These are phyloP conservation scores for Suillus luteus DNA, from an alignment of 768 basidiomycete genomes.

Conservation along the genomic window DNA sequence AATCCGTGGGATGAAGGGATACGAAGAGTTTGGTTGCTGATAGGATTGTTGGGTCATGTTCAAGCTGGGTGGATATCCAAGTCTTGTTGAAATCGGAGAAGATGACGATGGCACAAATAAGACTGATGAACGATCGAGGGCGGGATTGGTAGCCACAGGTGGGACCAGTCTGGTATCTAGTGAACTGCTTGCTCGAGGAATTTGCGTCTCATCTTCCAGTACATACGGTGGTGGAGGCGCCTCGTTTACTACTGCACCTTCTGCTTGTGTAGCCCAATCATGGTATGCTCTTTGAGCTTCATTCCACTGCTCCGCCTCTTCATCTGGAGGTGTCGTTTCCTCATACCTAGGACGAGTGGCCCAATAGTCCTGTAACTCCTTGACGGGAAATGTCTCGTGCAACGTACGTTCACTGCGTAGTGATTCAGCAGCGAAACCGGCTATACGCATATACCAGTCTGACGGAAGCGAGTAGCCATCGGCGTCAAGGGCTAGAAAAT, in stretches of 20 bases:
- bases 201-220: background rate
- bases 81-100: background rate
- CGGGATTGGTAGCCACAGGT: background rate
- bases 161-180: background rate
- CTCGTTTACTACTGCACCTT: background rate
- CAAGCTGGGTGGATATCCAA: background rate
- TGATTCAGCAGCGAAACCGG: background rate
- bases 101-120: background rate
- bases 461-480: background rate
- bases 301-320: background rate
- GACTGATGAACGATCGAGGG: background rate
- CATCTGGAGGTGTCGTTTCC: background rate
- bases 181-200: background rate
- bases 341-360: background rate
- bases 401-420: background rate
- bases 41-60: background rate
- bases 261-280: background rate
- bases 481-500: background rate
- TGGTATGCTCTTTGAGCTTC: background rate
- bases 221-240: background rate
- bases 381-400: background rate
- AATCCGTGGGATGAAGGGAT: background rate
- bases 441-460: conserved; percentile 1
- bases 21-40: background rate
- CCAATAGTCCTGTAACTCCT: conserved; percentile 1